Evolutionary conservation across 2,329 filamentous ascomycete species (phyloP), one percentile per base, ranked within the genome.

Genomic region (Proliferodiscus dingleyae): DNA sequence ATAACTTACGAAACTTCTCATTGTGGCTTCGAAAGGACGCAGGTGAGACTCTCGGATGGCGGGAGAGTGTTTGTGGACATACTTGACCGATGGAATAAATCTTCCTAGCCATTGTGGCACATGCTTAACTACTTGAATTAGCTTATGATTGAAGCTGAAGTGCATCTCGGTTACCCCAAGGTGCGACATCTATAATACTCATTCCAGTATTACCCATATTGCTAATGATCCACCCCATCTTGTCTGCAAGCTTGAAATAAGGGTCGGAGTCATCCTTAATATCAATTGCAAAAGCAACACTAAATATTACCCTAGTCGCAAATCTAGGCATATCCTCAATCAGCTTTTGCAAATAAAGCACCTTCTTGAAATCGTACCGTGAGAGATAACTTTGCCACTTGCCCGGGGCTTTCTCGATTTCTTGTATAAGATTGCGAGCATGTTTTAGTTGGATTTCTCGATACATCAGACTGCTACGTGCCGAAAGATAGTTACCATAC

Each of bases 171-270:
- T n/a, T n/a, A 71, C 69, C 9, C 73, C 51, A 47, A 63, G 66
- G 40, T 62, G 64, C 18, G 68, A 56, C n/a, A 65, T 61, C 1
- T 70, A 72, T 41, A 73, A 71, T 46, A 69, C 64, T 55, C 73
- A 71, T n/a, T 72, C 69, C 2, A 69, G 61, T 3, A 66, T 69
- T 9, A 50, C 51, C 30, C 49, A 57, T 23, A 50, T 57, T 21
- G 49, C 51, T n/a, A 3, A 52, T 36, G 19, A 54, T 50, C 28
- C 51, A 53, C 9, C 40, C 42, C 18, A 51, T 54, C 29, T 59
- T 52, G 19, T 51, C 45, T 16, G 65, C 66, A 45, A 68, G 60
- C 42, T 68, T 59, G 32, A 72, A 62, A 45, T 65, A 68, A 2
- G 64, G 65, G 50, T 70, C 66, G 15, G 56, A 30, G 22, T 69